These are phyloP conservation scores for Monoraphidium neglectum DNA, from an alignment of 139 green algal species.

Conservation along the genomic window DNA sequence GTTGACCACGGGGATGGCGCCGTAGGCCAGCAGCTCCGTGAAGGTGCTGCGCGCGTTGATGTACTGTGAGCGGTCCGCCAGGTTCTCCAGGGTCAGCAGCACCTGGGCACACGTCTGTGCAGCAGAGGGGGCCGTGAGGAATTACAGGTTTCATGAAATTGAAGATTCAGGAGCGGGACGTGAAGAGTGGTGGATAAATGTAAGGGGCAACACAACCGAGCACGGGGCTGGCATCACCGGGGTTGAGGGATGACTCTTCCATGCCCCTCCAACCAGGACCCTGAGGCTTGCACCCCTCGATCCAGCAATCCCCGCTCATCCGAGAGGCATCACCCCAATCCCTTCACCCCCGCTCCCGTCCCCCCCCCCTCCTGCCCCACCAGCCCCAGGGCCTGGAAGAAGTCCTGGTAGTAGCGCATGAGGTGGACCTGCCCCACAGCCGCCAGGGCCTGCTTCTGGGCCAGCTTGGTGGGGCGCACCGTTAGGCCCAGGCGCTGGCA, in stretches of 20 bases:
- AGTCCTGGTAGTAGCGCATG: slow-evolving; percentile 94
- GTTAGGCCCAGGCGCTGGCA: slow-evolving; percentile 78
- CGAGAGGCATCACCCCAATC: background rate
- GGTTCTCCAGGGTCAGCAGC: slow-evolving; percentile 91
- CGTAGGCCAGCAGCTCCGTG: slow-evolving; percentile 79
- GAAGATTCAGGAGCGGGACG: too few relatives aligned
- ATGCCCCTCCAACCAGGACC: background rate
- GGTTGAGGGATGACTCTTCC: too few relatives aligned
- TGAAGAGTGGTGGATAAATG: too few relatives aligned
- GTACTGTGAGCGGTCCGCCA: slow-evolving; percentile 85
- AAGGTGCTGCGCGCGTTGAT: slow-evolving; percentile 92
- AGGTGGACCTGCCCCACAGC: slow-evolving; percentile 88
- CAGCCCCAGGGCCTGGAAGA: slow-evolving; percentile 81
- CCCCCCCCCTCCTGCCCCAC: slow-evolving; percentile 37
- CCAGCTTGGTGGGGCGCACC: slow-evolving; percentile 60
- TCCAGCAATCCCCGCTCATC: background rate
- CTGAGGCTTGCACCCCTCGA: background rate
- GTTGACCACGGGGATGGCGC: slow-evolving; percentile 90
- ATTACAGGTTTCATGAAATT: too few relatives aligned
- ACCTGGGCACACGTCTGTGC: slow-evolving; percentile 85
- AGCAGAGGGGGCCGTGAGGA: background rate
- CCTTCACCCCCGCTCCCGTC: background rate
- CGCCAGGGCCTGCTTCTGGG: slow-evolving; percentile 86
- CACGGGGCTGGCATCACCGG: too few relatives aligned
- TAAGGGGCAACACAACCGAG: too few relatives aligned